phyloP scores from a whole-genome alignment of 148 eudicot species.

The Spergularia bocconei region DNA sequence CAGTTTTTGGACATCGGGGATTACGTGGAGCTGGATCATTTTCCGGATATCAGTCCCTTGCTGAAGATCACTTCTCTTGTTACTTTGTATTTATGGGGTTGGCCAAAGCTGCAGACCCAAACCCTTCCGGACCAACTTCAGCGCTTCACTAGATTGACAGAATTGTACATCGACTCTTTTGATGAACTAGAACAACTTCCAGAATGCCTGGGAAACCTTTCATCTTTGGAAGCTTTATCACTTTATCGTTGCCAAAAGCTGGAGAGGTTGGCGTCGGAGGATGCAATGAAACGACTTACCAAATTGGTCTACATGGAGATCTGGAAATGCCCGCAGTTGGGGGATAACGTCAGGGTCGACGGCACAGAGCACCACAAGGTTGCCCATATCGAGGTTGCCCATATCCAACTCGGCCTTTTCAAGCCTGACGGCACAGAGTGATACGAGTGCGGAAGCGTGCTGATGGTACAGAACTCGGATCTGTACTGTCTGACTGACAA shows the following conservation, averaged over 20 bases:
- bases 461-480: too few relatives aligned
- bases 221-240: too few relatives aligned
- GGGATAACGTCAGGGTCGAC: background rate
- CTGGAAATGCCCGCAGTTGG: background rate
- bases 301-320: background rate
- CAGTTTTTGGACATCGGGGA: background rate
- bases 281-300: constrained; percentile 9
- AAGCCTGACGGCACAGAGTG: too few relatives aligned
- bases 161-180: too few relatives aligned
- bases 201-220: too few relatives aligned
- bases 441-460: too few relatives aligned
- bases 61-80: background rate
- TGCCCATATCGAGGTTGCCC: too few relatives aligned
- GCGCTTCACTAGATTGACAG: background rate
- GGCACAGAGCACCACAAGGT: too few relatives aligned
- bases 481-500: too few relatives aligned
- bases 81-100: background rate
- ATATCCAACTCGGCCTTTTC: too few relatives aligned
- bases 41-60: background rate
- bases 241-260: too few relatives aligned
- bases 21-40: background rate
- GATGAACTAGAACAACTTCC: too few relatives aligned
- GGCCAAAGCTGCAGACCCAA: background rate
- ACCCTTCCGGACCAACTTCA: background rate
- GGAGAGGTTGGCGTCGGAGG: background rate